Evolutionary conservation across 176 grass and related monocot species (phyloP), one percentile per base, ranked within the genome.

Genomic region (Lolium multiflorum): DNA sequence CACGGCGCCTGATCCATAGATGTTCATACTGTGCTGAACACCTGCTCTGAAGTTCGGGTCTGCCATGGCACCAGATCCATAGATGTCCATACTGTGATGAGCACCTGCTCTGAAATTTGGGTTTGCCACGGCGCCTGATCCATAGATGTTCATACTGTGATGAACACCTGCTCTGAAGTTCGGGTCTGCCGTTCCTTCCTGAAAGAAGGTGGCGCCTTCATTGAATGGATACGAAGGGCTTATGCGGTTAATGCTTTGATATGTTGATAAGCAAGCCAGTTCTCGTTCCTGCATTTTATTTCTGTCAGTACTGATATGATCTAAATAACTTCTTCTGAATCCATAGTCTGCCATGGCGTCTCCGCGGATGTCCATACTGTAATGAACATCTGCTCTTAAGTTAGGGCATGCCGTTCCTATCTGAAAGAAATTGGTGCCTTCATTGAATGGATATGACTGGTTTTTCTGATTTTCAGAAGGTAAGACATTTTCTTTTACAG

Each of bases 341-440:
- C 48, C 14, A 52, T 75, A 4, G 14, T 52, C 72, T 75, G 47
- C 6, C 22, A 52, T 75, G 72, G 13, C 3, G 24, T 47, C 47
- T 51, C 47, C 71, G 51, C 25, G 24, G 3, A 75, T 28, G 22
- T 51, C 3, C 71, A 28, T 75, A 52, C 24, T 10, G 48, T 75
- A 48, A 75, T 75, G 72, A 75, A 18, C 72, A 52, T 6, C 72
- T 28, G 47, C 48, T 50, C 72, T 75, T 2, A 75, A 75, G 22
- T 75, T 52, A 66, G 48, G 21, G 79, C 52, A 15, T 31, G 24
- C 0, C 47, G 4, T 75, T 76, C 81, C 76, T 41, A 26, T 70
- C 59, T 60, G 84, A 74, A 80, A 91, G 66, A 90, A 68, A 69
- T 46, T 79, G 61, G 81, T 49, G 67, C 81, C 56, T 84, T 84